Evolutionary conservation across 2,329 filamentous ascomycete genomes (phyloP), one percentile per base, ranked within the genome.

Genomic region (Phialemonium atrogriseum): DNA sequence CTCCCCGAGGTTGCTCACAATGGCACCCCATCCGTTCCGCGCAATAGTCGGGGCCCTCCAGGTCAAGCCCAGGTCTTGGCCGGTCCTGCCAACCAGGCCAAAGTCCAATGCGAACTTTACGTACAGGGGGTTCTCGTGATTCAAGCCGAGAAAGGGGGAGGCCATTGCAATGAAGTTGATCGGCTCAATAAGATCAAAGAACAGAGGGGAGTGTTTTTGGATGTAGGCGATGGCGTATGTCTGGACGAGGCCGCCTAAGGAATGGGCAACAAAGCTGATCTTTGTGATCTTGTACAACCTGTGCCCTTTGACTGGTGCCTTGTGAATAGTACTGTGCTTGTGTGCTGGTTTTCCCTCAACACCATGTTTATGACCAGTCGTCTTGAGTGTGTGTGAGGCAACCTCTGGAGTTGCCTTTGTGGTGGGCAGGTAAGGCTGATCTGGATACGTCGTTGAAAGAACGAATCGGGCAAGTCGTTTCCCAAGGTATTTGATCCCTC

Each of bases 71-170:
- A 98, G 68, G 59, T 98, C 91, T 55, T 96, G 86, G 7, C 91
- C 91, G 3, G 91, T 95, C 33, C 89, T 75, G n/a, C 91, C 91
- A 10, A 98, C 89, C 2, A 98, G 70, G 0, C 91, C 91, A 59
- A 96, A 94, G 53, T 98, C 91, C 4, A 98, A 66, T 0, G 91
- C 91, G 55, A 98, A 96, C 49, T 88, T 94, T 56, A 98, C 84
- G 53, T 98, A 98, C 35, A 96, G 69, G 0, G 91, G 91, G 46
- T 98, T 98, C 52, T 98, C 91, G 52, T 98, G 95, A 56, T 89
- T 96, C 22, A 96, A 64, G 0, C 89, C 89, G 2, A 96, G 62
- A 43, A 95, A 86, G 0, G 89, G 89, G 1, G 88, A 81, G 11
- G 89, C 88, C 44, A 96, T 63, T 17, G 83, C 71, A 42, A 96